Percentiles rank a stretch among this genome's conserved stretches.
Evolutionary conservation across 129 eudicot genomes (phyloP).

Genomic region (Silybum marianum): DNA sequence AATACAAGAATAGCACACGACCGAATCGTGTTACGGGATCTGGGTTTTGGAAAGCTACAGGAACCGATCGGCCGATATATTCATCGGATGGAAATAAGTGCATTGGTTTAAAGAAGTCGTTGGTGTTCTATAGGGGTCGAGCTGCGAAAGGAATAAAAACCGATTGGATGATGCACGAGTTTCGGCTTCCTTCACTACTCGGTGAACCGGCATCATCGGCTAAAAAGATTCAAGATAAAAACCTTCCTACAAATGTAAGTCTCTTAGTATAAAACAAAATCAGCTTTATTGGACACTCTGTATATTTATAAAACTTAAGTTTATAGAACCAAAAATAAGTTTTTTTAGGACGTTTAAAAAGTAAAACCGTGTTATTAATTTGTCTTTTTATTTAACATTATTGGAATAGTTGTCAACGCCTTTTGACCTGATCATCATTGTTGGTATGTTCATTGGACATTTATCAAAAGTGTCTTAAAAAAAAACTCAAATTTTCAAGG

Average conservation of each 20-base stretch:
- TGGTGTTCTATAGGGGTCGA: constrained; percentile 89
- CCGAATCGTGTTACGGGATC: constrained; percentile 90
- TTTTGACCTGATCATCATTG: too few species aligned
- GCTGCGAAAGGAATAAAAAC: constrained; percentile 93
- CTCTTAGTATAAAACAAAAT: not conserved
- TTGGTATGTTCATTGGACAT: too few species aligned
- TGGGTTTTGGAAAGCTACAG: constrained; percentile 98
- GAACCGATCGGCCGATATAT: constrained; percentile 88
- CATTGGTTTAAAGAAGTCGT: constrained; percentile 84
- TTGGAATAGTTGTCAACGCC: too few species aligned
- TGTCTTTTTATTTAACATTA: too few species aligned
- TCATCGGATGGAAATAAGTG: constrained; percentile 67
- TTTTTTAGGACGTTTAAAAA: too few species aligned
- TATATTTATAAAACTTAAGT: not conserved
- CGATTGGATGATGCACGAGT: constrained; percentile 99
- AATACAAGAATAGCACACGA: constrained; percentile 81
- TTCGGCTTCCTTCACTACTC: constrained; percentile 70
- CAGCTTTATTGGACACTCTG: not conserved
- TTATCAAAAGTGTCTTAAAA: too few species aligned
- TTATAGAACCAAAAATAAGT: too few species aligned
- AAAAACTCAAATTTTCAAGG: too few species aligned
- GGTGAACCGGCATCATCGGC: constrained; percentile 38
- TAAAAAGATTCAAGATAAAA: constrained; percentile 57
- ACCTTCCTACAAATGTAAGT: constrained; percentile 60
- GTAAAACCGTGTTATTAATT: too few species aligned